Conservation (phyloP, 441 rosid species). For the Gossypium aridum region DNA sequence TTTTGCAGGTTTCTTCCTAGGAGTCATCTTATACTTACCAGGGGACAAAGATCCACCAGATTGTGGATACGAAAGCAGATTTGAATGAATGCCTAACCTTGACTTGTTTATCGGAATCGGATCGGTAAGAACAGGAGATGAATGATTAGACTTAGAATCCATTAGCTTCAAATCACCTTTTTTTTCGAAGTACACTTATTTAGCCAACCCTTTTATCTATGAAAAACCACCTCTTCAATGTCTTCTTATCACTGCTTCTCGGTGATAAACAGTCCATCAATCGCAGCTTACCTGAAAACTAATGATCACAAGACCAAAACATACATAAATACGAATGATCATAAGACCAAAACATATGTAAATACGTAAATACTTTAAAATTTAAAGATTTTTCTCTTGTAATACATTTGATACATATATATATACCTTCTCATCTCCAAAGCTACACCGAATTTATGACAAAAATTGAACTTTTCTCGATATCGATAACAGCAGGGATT, state of each 20-base stretch:
- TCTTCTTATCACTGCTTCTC: slow-evolving; percentile 59
- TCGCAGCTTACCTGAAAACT: slow-evolving; percentile 44
- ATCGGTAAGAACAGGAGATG: slow-evolving; percentile 64
- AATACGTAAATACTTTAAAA: too few relatives aligned
- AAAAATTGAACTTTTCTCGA: too few relatives aligned
- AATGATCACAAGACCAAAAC: neutral
- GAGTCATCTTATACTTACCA: slow-evolving; percentile 35
- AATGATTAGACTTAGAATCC: slow-evolving; percentile 60
- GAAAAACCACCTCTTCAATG: slow-evolving; percentile 90
- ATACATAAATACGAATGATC: neutral
- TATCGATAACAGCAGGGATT: too few relatives aligned
- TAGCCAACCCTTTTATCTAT: slow-evolving; percentile 83
- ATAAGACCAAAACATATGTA: too few relatives aligned
- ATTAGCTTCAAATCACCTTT: slow-evolving; percentile 23
- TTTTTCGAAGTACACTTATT: neutral
- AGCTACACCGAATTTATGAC: too few relatives aligned
- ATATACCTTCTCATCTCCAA: too few relatives aligned
- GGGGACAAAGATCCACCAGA: slow-evolving; percentile 45
- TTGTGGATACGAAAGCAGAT: slow-evolving; percentile 36
- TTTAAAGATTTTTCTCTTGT: too few relatives aligned
- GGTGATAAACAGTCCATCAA: slow-evolving; percentile 72
- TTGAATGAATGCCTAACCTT: slow-evolving; percentile 44
- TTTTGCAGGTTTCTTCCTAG: slow-evolving; percentile 60
- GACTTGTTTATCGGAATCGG: slow-evolving; percentile 48
- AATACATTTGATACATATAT: too few relatives aligned